phyloP scores from a whole-genome alignment of 2,329 filamentous ascomycete genomes.

The Metarhizium humberi region DNA sequence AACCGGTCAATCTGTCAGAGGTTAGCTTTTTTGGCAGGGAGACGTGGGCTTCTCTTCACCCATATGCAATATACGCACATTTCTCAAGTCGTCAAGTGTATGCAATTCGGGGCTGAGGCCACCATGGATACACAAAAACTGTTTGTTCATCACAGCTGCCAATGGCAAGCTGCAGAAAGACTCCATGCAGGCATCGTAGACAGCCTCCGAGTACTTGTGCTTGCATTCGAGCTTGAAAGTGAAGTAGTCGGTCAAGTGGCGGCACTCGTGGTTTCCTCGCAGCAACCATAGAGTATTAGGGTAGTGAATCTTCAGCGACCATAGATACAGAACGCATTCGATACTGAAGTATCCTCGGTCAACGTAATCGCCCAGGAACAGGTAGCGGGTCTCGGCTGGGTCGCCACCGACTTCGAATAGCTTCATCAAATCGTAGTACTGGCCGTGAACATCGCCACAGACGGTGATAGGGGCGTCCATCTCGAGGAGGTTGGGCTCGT shows the following conservation, averaged over 20 bases:
- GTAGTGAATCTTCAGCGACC: constrained; percentile 98
- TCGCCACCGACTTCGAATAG: constrained; percentile 97
- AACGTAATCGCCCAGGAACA: constrained; percentile 97
- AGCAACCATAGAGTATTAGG: constrained; percentile 95
- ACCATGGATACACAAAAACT: constrained; percentile 97
- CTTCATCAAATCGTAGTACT: constrained; percentile 99
- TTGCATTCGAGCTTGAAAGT: constrained; percentile 99
- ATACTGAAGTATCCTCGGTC: constrained; percentile 98
- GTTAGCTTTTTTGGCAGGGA: background rate
- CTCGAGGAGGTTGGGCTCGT: constrained; percentile 92
- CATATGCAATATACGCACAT: constrained; percentile 40
- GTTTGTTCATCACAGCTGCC: constrained; percentile 99
- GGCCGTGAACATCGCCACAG: constrained; percentile 95
- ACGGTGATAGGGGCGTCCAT: constrained; percentile 99
- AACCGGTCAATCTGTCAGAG: constrained; percentile 81
- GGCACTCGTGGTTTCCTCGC: constrained; percentile 96
- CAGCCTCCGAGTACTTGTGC: constrained; percentile 94
- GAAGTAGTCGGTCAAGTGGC: constrained; percentile 98
- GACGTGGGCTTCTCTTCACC: background rate
- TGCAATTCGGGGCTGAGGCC: constrained; percentile 93
- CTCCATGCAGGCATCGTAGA: constrained; percentile 98
- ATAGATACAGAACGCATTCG: constrained; percentile 96
- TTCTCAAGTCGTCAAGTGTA: constrained; percentile 88
- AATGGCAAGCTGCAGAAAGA: constrained; percentile 92
- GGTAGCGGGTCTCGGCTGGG: constrained; percentile 88